Evolutionary conservation across 768 basidiomycete genomes (phyloP), one percentile per base, ranked within the genome.

Genomic region (Pleurotus pulmonarius): DNA sequence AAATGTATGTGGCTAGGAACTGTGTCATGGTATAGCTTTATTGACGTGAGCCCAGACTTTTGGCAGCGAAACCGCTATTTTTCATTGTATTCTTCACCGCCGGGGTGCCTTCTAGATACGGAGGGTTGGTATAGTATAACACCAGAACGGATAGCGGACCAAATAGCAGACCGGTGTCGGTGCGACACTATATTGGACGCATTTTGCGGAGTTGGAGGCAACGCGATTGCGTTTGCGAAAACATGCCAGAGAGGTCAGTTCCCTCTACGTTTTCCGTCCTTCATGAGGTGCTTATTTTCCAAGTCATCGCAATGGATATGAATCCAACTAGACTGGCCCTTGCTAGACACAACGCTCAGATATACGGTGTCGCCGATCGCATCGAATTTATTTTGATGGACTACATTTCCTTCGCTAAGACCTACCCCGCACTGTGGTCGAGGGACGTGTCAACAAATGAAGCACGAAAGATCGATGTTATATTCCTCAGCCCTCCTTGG

Each of bases 121-220:
- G 93, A 96, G 68, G 96, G 96, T n/a, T 98, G 95, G 96, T 98
- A 90, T 71, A 94, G 90, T 59, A 88, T 98, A 57, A 99, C 97
- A 0, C 96, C 97, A 0, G 94, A 98, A 64, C 79, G 79, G 39
- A 85, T 99, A n/a, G 97, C 95, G 6, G 71, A 83, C 58, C 94
- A 93, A 67, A 98, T 98, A 45, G 96, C 97, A 0, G 90, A 96
- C 61, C 78, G 95, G 20, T 97, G 96, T 75, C 82, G 89, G 6
- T 92, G 88, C 60, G 84, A 84, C 59, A 87, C 87, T 3, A 78
- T 97, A 58, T 77, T 96, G 37, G 97, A 98, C 66, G 92, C 94
- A 0, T 99, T 98, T 68, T 98, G 95, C 65, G 97, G 97, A 1
- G 95, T 98, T 0, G 97, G 97, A 24, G 97, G 96, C 13, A 99